Percentiles rank a stretch among this genome's conserved stretches.
Evolutionary conservation across 2,329 filamentous ascomycete species (phyloP).

Genomic region (Pezizomycotina sp.): DNA sequence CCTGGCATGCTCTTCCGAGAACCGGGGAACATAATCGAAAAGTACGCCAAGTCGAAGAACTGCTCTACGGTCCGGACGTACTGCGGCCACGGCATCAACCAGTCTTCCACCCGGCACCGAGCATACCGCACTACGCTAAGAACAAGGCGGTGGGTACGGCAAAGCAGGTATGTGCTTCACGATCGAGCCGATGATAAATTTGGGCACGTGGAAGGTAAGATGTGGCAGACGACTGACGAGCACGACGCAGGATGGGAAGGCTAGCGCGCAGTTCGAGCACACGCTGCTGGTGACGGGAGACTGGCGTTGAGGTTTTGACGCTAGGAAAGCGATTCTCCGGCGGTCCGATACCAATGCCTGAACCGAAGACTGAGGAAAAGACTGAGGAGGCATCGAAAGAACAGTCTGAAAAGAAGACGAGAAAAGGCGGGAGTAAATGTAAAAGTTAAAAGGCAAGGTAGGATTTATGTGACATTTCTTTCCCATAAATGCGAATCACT

Average conservation of each 20-base stretch:
- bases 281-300: slow-evolving; percentile 69
- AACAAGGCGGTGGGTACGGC: slow-evolving; percentile 93
- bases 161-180: slow-evolving; percentile 96
- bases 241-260: slow-evolving; percentile 73
- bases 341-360: slow-evolving; percentile 50
- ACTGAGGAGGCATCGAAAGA: too few relatives aligned
- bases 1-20: slow-evolving; percentile 85
- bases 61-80: slow-evolving; percentile 93
- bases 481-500: too few relatives aligned
- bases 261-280: slow-evolving; percentile 87
- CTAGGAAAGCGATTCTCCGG: slow-evolving; percentile 63
- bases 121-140: slow-evolving; percentile 92
- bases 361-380: too few relatives aligned
- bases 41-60: slow-evolving; percentile 67
- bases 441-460: too few relatives aligned
- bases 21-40: slow-evolving; percentile 88
- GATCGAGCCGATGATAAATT: slow-evolving; percentile 94
- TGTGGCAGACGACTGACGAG: slow-evolving; percentile 98
- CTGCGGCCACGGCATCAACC: slow-evolving; percentile 89
- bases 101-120: slow-evolving; percentile 83
- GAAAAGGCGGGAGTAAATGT: too few relatives aligned
- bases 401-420: too few relatives aligned
- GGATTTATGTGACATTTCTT: too few relatives aligned
- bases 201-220: slow-evolving; percentile 79
- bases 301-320: slow-evolving; percentile 65